These are phyloP conservation scores for Kondoa subrosea DNA, from an alignment of 768 basidiomycete species.

Conservation along the genomic window DNA sequence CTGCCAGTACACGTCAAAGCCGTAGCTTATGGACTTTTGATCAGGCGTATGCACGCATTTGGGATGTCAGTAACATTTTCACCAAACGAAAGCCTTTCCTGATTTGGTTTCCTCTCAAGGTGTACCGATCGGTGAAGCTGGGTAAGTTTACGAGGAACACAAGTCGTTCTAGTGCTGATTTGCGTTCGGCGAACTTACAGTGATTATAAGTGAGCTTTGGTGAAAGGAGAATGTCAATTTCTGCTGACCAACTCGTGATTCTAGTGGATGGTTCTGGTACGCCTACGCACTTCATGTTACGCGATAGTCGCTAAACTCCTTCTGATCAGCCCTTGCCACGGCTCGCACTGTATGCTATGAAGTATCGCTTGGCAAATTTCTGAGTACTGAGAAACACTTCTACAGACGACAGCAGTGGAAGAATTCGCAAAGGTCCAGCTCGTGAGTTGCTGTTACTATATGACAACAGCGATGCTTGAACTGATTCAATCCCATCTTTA, in stretches of 20 bases:
- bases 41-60: conserved; percentile 83
- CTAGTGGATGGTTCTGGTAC: conserved; percentile 65
- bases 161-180: too few relatives aligned
- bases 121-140: conserved; percentile 64
- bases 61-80: conserved; percentile 43
- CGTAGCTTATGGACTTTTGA: not conserved
- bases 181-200: too few relatives aligned
- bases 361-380: too few relatives aligned
- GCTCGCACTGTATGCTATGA: too few relatives aligned
- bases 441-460: conserved; percentile 32
- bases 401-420: conserved; percentile 97
- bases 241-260: conserved; percentile 39
- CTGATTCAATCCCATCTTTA: not conserved
- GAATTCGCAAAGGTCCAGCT: conserved; percentile 88
- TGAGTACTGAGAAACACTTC: too few relatives aligned
- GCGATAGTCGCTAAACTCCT: conserved; percentile 33
- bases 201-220: not conserved
- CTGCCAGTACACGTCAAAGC: not conserved
- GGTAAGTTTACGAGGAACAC: too few relatives aligned
- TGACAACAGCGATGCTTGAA: not conserved
- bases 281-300: conserved; percentile 9
- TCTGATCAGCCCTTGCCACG: conserved; percentile 87
- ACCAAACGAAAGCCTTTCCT: not conserved
- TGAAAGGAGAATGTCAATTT: too few relatives aligned
- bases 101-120: not conserved